Conservation (phyloP, 345 rosid species). For the Cochlearia excelsa region DNA sequence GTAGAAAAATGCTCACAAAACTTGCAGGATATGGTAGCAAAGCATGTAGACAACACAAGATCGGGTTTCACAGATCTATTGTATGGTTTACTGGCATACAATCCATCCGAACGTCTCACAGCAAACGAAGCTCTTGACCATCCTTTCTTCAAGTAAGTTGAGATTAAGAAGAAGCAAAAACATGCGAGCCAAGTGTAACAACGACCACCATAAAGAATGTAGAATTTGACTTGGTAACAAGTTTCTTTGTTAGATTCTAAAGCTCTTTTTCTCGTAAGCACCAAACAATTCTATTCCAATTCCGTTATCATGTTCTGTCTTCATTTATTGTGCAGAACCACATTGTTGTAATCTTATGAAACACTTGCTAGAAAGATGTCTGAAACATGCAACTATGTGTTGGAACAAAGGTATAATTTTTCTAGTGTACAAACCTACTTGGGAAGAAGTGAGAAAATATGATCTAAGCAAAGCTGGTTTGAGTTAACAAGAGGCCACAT, state of each 20-base stretch:
- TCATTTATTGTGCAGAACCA: no score
- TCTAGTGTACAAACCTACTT: no score
- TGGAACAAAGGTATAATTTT: no score
- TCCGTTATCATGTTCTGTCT: conserved; percentile 15
- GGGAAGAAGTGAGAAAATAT: no score
- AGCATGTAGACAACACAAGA: conserved; percentile 45
- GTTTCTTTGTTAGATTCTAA: conserved; percentile 22
- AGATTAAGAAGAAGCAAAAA: conserved; percentile 24
- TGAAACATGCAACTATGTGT: no score
- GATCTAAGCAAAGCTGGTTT: no score
- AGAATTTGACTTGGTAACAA: conserved; percentile 20
- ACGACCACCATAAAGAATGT: conserved; percentile 13
- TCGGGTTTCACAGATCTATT: conserved; percentile 49
- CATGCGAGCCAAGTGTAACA: not conserved
- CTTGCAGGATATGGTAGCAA: conserved; percentile 59
- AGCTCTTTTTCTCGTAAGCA: conserved; percentile 18
- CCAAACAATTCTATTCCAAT: conserved; percentile 7
- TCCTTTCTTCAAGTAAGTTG: conserved; percentile 50
- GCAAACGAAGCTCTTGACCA: conserved; percentile 70
- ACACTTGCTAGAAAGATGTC: no score
- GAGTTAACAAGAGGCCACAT: no score
- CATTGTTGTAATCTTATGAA: no score
- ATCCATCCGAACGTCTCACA: conserved; percentile 70
- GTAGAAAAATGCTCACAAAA: conserved; percentile 4
- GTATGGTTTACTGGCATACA: conserved; percentile 56